Evolutionary conservation across 495 filamentous ascomycete species (phyloP), one percentile per base, ranked within the genome.

Genomic region (Hyaloscypha variabilis): DNA sequence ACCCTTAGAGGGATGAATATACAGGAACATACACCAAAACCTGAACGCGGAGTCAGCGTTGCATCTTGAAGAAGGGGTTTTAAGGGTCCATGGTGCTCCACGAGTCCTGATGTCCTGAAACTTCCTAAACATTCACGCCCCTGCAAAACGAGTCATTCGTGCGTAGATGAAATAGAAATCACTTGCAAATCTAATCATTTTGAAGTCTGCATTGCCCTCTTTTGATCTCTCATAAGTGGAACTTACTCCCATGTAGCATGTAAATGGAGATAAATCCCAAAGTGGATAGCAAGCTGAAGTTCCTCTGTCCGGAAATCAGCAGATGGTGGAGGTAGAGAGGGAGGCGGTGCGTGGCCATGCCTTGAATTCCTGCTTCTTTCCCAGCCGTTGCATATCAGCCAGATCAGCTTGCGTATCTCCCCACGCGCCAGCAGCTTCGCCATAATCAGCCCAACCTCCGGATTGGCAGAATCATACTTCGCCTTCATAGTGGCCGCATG

Each of bases 221-320:
- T n/a, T n/a, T n/a, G n/a, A n/a, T n/a, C n/a, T n/a, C n/a, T n/a
- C n/a, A n/a, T n/a, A n/a, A n/a, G n/a, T n/a, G n/a, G n/a, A n/a
- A n/a, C n/a, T n/a, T n/a, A 72, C 56, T 83, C 80, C 80, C 79
- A 82, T 0, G 81, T 81, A 1, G 76, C 67, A 83, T 63, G 19
- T 77, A 77, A 0, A 78, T 78, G 46, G 74, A 81, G 0, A 77
- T 77, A 30, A 84, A 79, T 0, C 81, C 81, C 14, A 83, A 65
- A 46, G 79, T 82, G 0, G 77, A 79, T 56, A 83, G 69, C 70
- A 81, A 79, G 24, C 74, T 74, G 66, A 81, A 84, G 54, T 76
- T 76, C 57, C 81, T 74, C 63, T 59, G 56, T 30, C n/a, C n/a
- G n/a, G n/a, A n/a, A n/a, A n/a, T n/a, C n/a, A n/a, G n/a, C n/a